phyloP scores from a whole-genome alignment of 208 protist species.

The Herpetomonas tarakana region DNA sequence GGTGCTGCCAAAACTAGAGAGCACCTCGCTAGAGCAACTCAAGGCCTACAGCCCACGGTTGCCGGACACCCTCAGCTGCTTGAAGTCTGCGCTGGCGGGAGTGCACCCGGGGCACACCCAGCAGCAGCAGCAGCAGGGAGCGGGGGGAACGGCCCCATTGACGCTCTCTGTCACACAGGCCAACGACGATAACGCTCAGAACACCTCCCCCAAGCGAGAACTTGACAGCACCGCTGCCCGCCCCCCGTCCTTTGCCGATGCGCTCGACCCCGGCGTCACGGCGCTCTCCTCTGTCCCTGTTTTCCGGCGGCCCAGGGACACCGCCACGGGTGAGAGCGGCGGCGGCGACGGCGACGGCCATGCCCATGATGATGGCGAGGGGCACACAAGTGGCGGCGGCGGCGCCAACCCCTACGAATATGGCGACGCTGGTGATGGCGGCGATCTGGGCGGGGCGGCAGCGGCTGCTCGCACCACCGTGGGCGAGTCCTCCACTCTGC shows the following conservation, averaged over 20 bases:
- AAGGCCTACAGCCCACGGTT: constrained; percentile 9
- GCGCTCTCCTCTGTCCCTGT: neutral
- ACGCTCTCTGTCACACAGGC: too few species aligned
- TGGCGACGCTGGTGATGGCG: too few species aligned
- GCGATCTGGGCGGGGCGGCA: too few species aligned
- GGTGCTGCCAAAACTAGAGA: constrained; percentile 45
- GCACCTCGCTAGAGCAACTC: constrained; percentile 20
- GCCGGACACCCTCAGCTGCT: neutral
- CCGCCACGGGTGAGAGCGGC: too few species aligned
- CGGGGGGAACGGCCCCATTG: too few species aligned
- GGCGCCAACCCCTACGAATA: too few species aligned
- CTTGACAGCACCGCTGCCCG: neutral
- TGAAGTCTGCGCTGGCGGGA: neutral
- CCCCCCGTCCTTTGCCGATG: too few species aligned
- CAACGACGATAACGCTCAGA: neutral
- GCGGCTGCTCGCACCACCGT: too few species aligned
- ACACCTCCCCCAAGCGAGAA: neutral
- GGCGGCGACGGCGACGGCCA: neutral
- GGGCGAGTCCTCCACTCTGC: neutral
- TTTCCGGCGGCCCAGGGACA: too few species aligned
- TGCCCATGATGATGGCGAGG: neutral
- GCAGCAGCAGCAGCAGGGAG: neutral
- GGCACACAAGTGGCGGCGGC: neutral
- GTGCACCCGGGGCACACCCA: neutral
- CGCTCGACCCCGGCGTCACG: too few species aligned